phyloP scores from a whole-genome alignment of 495 filamentous ascomycete species.

The Penicillium desertorum region DNA sequence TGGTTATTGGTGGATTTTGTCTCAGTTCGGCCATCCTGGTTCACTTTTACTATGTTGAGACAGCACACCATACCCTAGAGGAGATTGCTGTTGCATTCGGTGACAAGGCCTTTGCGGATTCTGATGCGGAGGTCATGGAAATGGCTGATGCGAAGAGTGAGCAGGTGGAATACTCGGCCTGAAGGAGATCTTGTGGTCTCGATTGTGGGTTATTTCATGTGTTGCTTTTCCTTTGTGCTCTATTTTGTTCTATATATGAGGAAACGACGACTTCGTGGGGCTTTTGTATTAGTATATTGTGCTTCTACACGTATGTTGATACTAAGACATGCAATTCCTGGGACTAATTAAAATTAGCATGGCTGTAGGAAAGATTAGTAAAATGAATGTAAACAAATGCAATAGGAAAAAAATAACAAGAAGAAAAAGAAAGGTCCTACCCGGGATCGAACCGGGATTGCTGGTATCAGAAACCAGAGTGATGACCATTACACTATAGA shows the following conservation, averaged over 20 bases:
- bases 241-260: not conserved
- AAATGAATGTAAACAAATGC: not conserved
- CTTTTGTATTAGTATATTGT: too few species aligned
- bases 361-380: too few species aligned
- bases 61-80: slow-evolving; percentile 57
- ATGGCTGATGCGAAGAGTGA: slow-evolving; percentile 12
- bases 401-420: not conserved
- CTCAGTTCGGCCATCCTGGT: slow-evolving; percentile 55
- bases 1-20: slow-evolving; percentile 66
- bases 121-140: slow-evolving; percentile 22
- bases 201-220: not conserved
- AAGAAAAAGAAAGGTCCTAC: slow-evolving; percentile 30
- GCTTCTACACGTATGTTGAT: too few species aligned
- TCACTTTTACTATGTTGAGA: slow-evolving; percentile 68
- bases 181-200: not conserved
- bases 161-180: slow-evolving; percentile 4
- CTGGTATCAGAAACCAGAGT: slow-evolving; percentile 41
- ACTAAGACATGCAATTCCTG: too few species aligned
- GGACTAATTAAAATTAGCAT: too few species aligned
- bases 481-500: slow-evolving; percentile 35
- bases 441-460: slow-evolving; percentile 45
- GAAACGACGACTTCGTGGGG: not conserved
- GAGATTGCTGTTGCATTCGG: slow-evolving; percentile 53
- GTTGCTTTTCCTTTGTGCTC: not conserved
- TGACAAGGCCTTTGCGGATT: slow-evolving; percentile 26